These are phyloP conservation scores for Phlyctochytrium bullatum DNA, from an alignment of 192 early-diverging fungal genomes.

Conservation along the genomic window DNA sequence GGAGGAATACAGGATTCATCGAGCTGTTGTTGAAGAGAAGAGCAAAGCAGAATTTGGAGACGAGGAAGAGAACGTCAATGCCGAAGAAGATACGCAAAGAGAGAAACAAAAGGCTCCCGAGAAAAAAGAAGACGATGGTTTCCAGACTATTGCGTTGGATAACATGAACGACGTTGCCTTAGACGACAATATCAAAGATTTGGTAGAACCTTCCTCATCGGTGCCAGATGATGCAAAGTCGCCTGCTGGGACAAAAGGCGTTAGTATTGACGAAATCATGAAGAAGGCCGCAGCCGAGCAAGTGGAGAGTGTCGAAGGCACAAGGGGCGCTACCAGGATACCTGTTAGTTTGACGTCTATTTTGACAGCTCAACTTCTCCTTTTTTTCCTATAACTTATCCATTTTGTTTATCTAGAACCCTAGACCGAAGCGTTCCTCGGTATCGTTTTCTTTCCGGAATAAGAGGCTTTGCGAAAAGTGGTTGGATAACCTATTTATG, in stretches of 20 bases:
- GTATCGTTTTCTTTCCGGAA: conserved; percentile 75
- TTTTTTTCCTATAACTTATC: neutral
- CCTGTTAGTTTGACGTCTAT: conserved; percentile 9
- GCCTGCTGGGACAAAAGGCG: conserved; percentile 8
- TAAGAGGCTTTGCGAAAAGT: conserved; percentile 98
- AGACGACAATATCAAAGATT: conserved; percentile 8
- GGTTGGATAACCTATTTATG: conserved; percentile 99
- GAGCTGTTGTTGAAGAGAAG: conserved; percentile 70
- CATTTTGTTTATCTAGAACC: conserved; percentile 26
- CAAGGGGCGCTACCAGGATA: conserved; percentile 13
- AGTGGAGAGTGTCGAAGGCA: conserved; percentile 13
- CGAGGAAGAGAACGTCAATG: conserved; percentile 30
- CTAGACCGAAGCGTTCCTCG: conserved; percentile 26
- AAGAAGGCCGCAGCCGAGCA: conserved; percentile 31
- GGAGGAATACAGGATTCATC: conserved; percentile 84
- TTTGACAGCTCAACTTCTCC: neutral
- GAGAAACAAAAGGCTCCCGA: conserved; percentile 33
- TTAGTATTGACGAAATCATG: conserved; percentile 51
- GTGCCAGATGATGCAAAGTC: neutral
- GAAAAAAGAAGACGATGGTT: conserved; percentile 42
- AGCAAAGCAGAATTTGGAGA: conserved; percentile 30
- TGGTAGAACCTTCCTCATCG: conserved; percentile 9
- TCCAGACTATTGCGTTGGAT: conserved; percentile 35
- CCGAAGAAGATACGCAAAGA: conserved; percentile 18
- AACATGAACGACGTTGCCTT: conserved; percentile 8